These are phyloP conservation scores for Vigna angularis DNA, from an alignment of 306 rosid genomes.

Conservation along the genomic window DNA sequence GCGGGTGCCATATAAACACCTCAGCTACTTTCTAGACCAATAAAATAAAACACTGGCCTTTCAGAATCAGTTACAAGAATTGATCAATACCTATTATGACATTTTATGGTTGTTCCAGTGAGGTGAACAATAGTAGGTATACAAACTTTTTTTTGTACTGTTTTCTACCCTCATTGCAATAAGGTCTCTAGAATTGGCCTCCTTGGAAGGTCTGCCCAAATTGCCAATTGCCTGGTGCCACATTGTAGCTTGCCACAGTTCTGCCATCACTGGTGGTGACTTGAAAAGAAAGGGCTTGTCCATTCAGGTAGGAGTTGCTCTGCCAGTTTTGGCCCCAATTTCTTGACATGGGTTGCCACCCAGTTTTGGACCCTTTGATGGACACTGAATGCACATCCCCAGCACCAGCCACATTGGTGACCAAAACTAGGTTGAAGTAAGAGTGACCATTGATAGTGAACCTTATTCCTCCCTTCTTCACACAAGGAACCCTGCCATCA, in stretches of 20 bases:
- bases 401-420: conserved; percentile 89
- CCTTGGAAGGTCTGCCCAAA: conserved; percentile 85
- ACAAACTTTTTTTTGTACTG: conserved; percentile 25
- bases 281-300: conserved; percentile 81
- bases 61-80: conserved; percentile 38
- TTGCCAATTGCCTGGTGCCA: conserved; percentile 77
- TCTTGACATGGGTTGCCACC: conserved; percentile 91
- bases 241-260: conserved; percentile 67
- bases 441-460: conserved; percentile 93
- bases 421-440: conserved; percentile 86
- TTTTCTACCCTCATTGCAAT: conserved; percentile 33
- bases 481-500: conserved; percentile 74
- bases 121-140: conserved; percentile 24
- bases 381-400: conserved; percentile 85
- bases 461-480: conserved; percentile 89
- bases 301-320: conserved; percentile 81
- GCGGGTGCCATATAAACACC: conserved; percentile 58
- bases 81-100: conserved; percentile 35
- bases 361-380: conserved; percentile 80
- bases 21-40: conserved; percentile 54
- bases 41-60: conserved; percentile 50
- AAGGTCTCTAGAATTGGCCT: conserved; percentile 59
- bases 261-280: conserved; percentile 88
- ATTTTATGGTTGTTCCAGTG: conserved; percentile 8
- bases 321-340: conserved; percentile 99